Percentiles rank a stretch among this genome's conserved stretches.
phyloP scores from a whole-genome alignment of 1,139 yeast genomes.

The Diutina neorugosa region DNA sequence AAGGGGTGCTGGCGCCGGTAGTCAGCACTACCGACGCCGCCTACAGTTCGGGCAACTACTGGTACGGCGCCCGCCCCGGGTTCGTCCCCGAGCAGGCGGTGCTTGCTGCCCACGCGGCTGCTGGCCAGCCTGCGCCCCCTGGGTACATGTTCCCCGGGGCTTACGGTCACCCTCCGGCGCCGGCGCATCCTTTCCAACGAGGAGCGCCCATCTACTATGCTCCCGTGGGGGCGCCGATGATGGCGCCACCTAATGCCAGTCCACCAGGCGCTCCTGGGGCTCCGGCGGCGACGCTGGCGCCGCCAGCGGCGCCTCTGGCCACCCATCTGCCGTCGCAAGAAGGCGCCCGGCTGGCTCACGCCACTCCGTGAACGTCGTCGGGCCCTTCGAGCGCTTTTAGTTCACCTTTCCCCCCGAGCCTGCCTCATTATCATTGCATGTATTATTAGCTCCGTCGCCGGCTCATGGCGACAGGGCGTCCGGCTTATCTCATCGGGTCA shows the following conservation, averaged over 20 bases:
- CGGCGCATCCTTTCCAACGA: neutral
- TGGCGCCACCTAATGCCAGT: neutral
- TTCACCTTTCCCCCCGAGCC: no score
- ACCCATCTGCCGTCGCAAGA: neutral
- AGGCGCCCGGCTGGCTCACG: neutral
- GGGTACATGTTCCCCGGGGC: neutral
- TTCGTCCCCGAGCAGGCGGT: conserved; percentile 1
- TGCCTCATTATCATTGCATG: neutral
- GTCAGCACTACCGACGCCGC: neutral
- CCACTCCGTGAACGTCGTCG: neutral
- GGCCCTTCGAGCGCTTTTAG: neutral
- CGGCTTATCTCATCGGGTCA: no score
- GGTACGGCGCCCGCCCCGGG: conserved; percentile 1
- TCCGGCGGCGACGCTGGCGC: neutral
- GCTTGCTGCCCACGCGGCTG: conserved; percentile 2
- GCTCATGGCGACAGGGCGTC: neutral
- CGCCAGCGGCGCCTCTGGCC: neutral
- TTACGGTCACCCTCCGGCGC: neutral
- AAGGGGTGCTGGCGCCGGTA: neutral
- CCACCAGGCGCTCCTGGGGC: neutral
- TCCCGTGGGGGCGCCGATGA: neutral
- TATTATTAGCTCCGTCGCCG: neutral
- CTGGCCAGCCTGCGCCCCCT: conserved; percentile 2
- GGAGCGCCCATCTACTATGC: neutral
- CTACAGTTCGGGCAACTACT: neutral